These are phyloP conservation scores for Patellaria atrata DNA, from an alignment of 495 filamentous ascomycete species.

Conservation along the genomic window DNA sequence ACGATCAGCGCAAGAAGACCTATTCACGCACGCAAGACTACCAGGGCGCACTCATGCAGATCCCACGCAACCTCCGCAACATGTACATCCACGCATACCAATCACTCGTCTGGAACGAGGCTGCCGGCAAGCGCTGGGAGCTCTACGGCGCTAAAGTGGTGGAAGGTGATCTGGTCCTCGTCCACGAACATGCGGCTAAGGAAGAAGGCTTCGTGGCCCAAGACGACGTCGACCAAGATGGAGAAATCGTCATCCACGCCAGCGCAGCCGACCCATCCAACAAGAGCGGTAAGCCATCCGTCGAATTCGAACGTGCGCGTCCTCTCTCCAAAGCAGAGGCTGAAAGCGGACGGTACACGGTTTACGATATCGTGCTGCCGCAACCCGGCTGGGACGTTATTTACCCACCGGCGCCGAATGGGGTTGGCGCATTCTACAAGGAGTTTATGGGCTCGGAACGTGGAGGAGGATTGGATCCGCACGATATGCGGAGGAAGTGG, in stretches of 20 bases:
- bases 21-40: slow-evolving; percentile 40
- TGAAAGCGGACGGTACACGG: slow-evolving; percentile 59
- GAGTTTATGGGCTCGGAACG: slow-evolving; percentile 66
- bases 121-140: slow-evolving; percentile 63
- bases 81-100: slow-evolving; percentile 99
- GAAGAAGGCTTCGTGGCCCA: slow-evolving; percentile 18
- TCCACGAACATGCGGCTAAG: slow-evolving; percentile 39
- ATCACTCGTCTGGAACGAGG: slow-evolving; percentile 82
- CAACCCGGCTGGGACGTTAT: slow-evolving; percentile 78
- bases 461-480: slow-evolving; percentile 65
- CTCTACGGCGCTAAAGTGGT: slow-evolving; percentile 55
- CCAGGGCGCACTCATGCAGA: slow-evolving; percentile 59
- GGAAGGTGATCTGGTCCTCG: slow-evolving; percentile 73
- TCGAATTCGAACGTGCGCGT: slow-evolving; percentile 68
- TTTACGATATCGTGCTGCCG: slow-evolving; percentile 91
- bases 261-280: slow-evolving; percentile 36
- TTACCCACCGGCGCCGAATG: slow-evolving; percentile 75
- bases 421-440: slow-evolving; percentile 65
- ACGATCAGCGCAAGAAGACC: slow-evolving; percentile 18
- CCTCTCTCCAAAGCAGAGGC: slow-evolving; percentile 61
- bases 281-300: too few relatives aligned
- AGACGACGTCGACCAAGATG: slow-evolving; percentile 47
- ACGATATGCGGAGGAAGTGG: slow-evolving; percentile 72
- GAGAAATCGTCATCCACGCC: slow-evolving; percentile 50
- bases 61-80: slow-evolving; percentile 62